These are phyloP conservation scores for Berkeleyomyces basicola DNA, from an alignment of 2,329 filamentous ascomycete species.

Conservation along the genomic window DNA sequence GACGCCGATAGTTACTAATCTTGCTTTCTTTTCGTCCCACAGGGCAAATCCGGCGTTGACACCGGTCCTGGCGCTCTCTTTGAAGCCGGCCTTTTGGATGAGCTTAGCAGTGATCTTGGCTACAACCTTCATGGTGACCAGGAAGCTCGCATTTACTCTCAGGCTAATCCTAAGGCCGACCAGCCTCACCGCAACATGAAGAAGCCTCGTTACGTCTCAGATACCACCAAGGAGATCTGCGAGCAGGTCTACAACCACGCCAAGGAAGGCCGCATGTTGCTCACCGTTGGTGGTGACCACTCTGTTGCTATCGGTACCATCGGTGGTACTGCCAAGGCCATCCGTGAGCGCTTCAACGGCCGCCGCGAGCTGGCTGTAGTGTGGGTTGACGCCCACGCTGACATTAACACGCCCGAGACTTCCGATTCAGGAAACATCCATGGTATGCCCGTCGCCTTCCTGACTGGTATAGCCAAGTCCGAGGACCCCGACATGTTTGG, in stretches of 20 bases:
- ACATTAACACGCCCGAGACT: conserved; percentile 92
- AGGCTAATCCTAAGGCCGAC: conserved; percentile 54
- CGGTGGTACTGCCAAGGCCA: conserved; percentile 70
- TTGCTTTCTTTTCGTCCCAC: conserved; percentile 11
- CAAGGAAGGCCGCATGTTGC: conserved; percentile 63
- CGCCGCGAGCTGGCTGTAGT: conserved; percentile 79
- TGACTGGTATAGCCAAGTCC: conserved; percentile 69
- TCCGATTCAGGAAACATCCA: conserved; percentile 88
- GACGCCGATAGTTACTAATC: conserved; percentile 12
- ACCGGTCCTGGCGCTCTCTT: conserved; percentile 80
- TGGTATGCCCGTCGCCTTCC: conserved; percentile 90
- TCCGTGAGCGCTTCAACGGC: conserved; percentile 55
- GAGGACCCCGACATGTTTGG: conserved; percentile 68
- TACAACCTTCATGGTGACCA: conserved; percentile 79
- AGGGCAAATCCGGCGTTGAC: conserved; percentile 87
- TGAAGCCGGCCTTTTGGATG: conserved; percentile 66
- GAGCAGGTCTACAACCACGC: conserved; percentile 81
- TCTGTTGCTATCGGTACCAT: conserved; percentile 91
- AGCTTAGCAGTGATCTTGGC: conserved; percentile 70
- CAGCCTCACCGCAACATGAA: conserved; percentile 85
- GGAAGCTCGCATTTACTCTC: conserved; percentile 64
- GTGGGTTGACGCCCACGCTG: conserved; percentile 96
- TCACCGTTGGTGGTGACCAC: conserved; percentile 93
- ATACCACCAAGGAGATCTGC: conserved; percentile 65
- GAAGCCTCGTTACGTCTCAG: conserved; percentile 71